Base-by-base conservation (phyloP, 2,329 filamentous ascomycete species). In the Alternaria viburni region DNA sequence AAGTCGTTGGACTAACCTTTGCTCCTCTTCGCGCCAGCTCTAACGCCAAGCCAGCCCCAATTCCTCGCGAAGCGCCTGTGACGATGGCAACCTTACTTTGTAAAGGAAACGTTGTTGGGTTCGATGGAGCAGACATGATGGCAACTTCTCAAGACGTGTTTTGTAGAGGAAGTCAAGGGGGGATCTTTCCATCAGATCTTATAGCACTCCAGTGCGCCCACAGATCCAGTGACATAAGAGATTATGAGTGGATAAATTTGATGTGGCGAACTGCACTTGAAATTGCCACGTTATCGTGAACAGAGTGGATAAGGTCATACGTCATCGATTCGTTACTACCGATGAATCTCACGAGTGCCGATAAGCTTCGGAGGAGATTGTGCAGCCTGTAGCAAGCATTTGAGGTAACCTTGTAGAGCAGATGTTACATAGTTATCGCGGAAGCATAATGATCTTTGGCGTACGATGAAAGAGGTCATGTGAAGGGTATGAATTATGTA, bases 41-140 rank as follows among this genome's bases (percentile, higher is more conserved):
- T 44, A 83, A 73, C 19, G 83, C 84, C 45, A 86, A 80, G 50
- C 78, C 81, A 30, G 79, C 80, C 23, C 85, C 85, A 9, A 87
- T 84, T 6, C 84, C 83, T 62, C 84, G 76, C n/a, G 82, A 83
- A 13, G 80, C 81, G 9, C 85, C 84, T 2, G 83, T 86, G 1
- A 86, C 81, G 45, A 86, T 83, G 36, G 83, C 83, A 1, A 81
- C 75, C 58, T 80, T 81, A 26, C 72, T 75, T 50, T 73, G 41
- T 25, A 79, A 58, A 68, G 75, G 59, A 4, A 69, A 63, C 45
- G 50, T 2, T 50, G 61, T 57, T 43, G 56, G 19, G 23, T 41
- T 61, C 25, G 62, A 30, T 26, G 54, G 43, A 46, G 66, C 64
- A 47, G 66, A 60, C 69, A 74, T 74, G 51, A 26, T 51, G 57